A percentile compares a stretch with the other conserved stretches of the same genome.
Evolutionary conservation across 2,329 filamentous ascomycete genomes (phyloP).

Genomic region (Beauveria brongniartii): DNA sequence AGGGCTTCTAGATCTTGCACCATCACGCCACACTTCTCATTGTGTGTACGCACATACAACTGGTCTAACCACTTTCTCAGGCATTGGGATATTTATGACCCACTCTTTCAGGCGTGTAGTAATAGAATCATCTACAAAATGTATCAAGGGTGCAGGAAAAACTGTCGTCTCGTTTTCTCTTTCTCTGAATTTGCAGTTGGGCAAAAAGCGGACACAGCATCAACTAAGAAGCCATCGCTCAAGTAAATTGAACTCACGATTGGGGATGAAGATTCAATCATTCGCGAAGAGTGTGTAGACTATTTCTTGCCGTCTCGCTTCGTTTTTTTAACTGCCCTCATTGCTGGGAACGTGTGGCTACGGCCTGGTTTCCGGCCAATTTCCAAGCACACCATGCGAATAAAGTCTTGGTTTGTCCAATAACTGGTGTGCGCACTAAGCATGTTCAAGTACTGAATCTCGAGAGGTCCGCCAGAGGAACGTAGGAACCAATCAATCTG

Average conservation of each 20-base stretch:
- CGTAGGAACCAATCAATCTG: conserved; percentile 88
- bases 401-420: conserved; percentile 80
- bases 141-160: neutral
- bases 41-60: neutral
- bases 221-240: neutral
- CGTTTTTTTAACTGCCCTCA: conserved; percentile 49
- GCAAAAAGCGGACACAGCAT: neutral
- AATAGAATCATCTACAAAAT: neutral
- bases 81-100: neutral
- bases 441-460: conserved; percentile 97
- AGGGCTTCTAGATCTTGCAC: conserved; percentile 18
- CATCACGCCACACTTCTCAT: neutral
- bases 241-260: neutral
- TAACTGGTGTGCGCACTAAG: conserved; percentile 91
- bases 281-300: neutral
- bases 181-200: neutral
- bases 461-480: conserved; percentile 76
- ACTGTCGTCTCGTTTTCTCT: neutral
- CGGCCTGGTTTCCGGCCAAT: conserved; percentile 68
- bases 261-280: neutral
- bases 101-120: neutral
- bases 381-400: conserved; percentile 84
- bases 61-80: neutral
- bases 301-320: conserved; percentile 25
- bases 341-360: conserved; percentile 45